Evolutionary conservation across 139 green algal species (phyloP).

Genomic region (Asterochloris erici): DNA sequence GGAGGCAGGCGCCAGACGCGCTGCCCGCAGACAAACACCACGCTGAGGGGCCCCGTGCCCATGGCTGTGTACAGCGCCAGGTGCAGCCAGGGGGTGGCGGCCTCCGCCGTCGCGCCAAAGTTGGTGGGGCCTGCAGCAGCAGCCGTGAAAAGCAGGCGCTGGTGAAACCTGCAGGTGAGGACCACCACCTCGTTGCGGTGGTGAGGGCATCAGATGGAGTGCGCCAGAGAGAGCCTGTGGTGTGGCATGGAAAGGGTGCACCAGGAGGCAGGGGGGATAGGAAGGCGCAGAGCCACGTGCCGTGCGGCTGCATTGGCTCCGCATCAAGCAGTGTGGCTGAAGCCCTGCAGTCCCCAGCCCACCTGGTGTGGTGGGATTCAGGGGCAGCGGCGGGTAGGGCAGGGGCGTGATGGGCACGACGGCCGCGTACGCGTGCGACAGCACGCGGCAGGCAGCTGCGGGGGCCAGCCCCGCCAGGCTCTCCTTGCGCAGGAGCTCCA

Average conservation of each 20-base stretch:
- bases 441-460: slow-evolving; percentile 48
- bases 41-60: slow-evolving; percentile 47
- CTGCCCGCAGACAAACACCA: slow-evolving; percentile 68
- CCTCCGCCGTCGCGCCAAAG: slow-evolving; percentile 57
- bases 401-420: slow-evolving; percentile 72
- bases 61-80: slow-evolving; percentile 61
- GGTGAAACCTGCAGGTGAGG: too few species aligned
- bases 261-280: too few species aligned
- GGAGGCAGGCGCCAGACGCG: slow-evolving; percentile 54
- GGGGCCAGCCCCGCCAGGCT: slow-evolving; percentile 64
- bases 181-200: too few species aligned
- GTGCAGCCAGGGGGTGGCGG: slow-evolving; percentile 70
- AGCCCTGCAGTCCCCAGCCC: not conserved
- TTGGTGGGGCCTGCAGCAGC: slow-evolving; percentile 39
- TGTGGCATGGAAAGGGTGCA: too few species aligned
- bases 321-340: not conserved
- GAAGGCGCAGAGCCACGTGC: not conserved
- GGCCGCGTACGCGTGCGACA: slow-evolving; percentile 67
- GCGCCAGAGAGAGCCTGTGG: too few species aligned
- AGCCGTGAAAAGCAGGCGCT: not conserved
- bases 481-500: slow-evolving; percentile 87
- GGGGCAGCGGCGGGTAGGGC: slow-evolving; percentile 61
- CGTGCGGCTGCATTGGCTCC: too few species aligned
- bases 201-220: too few species aligned
- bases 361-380: slow-evolving; percentile 31